These are phyloP conservation scores for Harrya chromipes DNA, from an alignment of 768 basidiomycete species.

Conservation along the genomic window DNA sequence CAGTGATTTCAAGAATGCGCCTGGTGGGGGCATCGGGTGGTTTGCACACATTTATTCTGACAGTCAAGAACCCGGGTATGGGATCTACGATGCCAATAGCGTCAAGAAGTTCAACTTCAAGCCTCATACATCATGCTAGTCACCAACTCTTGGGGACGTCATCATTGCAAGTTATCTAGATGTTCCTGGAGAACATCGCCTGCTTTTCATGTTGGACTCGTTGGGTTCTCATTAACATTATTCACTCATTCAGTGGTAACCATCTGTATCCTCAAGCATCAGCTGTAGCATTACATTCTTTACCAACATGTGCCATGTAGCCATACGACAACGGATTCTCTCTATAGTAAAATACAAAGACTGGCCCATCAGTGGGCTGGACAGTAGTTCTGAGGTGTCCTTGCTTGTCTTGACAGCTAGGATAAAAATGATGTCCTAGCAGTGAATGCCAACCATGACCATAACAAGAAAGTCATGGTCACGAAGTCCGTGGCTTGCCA, in stretches of 20 bases:
- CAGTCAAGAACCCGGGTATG: slow-evolving; percentile 63
- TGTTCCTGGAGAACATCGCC: not conserved
- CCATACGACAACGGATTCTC: too few relatives aligned
- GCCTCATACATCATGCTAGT: slow-evolving; percentile 60
- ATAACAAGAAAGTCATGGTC: too few relatives aligned
- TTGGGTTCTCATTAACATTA: not conserved
- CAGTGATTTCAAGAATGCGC: slow-evolving; percentile 53
- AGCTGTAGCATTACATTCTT: too few relatives aligned
- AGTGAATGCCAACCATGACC: too few relatives aligned
- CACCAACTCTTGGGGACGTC: not conserved
- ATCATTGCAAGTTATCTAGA: not conserved
- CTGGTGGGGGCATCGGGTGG: slow-evolving; percentile 71
- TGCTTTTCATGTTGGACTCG: not conserved
- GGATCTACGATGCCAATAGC: slow-evolving; percentile 52
- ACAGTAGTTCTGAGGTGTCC: too few relatives aligned
- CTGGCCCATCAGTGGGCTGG: too few relatives aligned
- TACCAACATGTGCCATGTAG: too few relatives aligned
- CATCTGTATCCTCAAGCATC: slow-evolving; percentile 6
- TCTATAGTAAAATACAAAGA: too few relatives aligned
- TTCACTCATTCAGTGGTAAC: not conserved
- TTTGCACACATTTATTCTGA: slow-evolving; percentile 81
- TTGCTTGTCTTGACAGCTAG: too few relatives aligned
- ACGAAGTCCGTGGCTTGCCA: too few relatives aligned
- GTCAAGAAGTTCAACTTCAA: slow-evolving; percentile 59
- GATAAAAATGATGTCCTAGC: too few relatives aligned